These are phyloP conservation scores for Balansia obtecta DNA, from an alignment of 2,329 filamentous ascomycete species.

Conservation along the genomic window DNA sequence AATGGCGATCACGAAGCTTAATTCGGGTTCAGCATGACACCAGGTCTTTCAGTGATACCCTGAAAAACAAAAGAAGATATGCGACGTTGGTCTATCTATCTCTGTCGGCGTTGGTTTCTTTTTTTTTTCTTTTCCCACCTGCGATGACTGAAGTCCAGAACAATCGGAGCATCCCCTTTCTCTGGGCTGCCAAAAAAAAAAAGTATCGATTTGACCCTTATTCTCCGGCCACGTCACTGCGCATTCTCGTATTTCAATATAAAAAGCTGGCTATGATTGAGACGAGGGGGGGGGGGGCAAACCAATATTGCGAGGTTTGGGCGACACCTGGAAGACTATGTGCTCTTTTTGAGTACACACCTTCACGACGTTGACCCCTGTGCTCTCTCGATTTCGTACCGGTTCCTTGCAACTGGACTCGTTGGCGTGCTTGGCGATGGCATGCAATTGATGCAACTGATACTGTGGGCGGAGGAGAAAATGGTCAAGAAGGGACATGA, in stretches of 20 bases:
- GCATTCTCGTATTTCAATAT: slow-evolving; percentile 18
- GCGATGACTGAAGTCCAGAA: slow-evolving; percentile 29
- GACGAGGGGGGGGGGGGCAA: slow-evolving; percentile 21
- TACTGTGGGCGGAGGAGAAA: slow-evolving; percentile 6
- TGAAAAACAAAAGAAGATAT: slow-evolving; percentile 15
- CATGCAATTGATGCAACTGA: slow-evolving; percentile 9
- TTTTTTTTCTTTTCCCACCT: slow-evolving; percentile 14
- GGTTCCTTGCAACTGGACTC: slow-evolving; percentile 2
- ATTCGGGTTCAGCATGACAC: slow-evolving; percentile 15
- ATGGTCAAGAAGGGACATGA: slow-evolving; percentile 4
- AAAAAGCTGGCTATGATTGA: slow-evolving; percentile 17
- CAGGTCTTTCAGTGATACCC: slow-evolving; percentile 20
- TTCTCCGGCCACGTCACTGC: slow-evolving; percentile 17
- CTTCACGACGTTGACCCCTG: neutral
- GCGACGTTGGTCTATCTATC: slow-evolving; percentile 33
- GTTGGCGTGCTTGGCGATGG: slow-evolving; percentile 6
- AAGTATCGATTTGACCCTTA: slow-evolving; percentile 16
- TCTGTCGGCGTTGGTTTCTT: slow-evolving; percentile 37
- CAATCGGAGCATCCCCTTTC: slow-evolving; percentile 27
- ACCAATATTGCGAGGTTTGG: slow-evolving; percentile 7
- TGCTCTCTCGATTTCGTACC: slow-evolving; percentile 4
- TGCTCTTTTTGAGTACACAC: slow-evolving; percentile 2
- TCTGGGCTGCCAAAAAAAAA: slow-evolving; percentile 20
- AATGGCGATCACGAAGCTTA: slow-evolving; percentile 45
- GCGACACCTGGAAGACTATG: slow-evolving; percentile 9